Conservation (phyloP, 768 basidiomycete species). For the Amanita molliuscula region DNA sequence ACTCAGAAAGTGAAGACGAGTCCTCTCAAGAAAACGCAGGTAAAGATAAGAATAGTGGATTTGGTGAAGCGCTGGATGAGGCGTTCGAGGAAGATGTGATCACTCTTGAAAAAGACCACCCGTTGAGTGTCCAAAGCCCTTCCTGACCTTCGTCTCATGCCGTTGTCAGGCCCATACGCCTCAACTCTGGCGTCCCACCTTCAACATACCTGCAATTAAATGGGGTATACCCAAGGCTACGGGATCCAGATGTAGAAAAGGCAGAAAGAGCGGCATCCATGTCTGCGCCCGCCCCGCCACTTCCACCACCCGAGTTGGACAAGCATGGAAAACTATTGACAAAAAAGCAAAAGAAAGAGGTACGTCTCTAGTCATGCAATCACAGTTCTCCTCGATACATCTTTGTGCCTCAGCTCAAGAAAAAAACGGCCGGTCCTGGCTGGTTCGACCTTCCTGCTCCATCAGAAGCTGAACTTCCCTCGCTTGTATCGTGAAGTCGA, state of each 20-base stretch:
- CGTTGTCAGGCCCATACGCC: conserved; percentile 34
- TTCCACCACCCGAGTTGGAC: conserved; percentile 48
- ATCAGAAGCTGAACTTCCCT: conserved; percentile 68
- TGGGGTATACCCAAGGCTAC: conserved; percentile 33
- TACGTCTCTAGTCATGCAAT: conserved; percentile 18
- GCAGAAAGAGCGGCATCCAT: conserved; percentile 39
- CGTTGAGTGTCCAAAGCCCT: conserved; percentile 18
- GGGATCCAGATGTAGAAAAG: conserved; percentile 52
- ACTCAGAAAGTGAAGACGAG: conserved; percentile 21
- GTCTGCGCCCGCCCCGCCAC: conserved; percentile 47
- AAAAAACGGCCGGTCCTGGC: conserved; percentile 62
- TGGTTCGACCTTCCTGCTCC: conserved; percentile 91
- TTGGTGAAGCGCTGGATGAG: conserved; percentile 18
- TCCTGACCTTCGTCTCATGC: conserved; percentile 4
- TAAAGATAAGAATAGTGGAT: conserved; percentile 38
- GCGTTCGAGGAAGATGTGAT: conserved; percentile 45
- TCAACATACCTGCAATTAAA: conserved; percentile 51
- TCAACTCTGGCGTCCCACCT: conserved; percentile 61
- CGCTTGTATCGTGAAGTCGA: conserved; percentile 78
- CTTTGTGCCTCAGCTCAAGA: conserved; percentile 42
- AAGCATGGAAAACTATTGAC: conserved; percentile 59
- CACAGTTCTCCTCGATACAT: neutral
- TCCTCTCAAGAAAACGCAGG: conserved; percentile 53
- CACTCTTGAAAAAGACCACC: conserved; percentile 27
- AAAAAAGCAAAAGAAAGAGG: conserved; percentile 64